A percentile compares a stretch with the other conserved stretches of the same genome.
These are phyloP conservation scores for Diutina mesorugosa DNA, from an alignment of 1,139 yeast genomes.

Conservation along the genomic window DNA sequence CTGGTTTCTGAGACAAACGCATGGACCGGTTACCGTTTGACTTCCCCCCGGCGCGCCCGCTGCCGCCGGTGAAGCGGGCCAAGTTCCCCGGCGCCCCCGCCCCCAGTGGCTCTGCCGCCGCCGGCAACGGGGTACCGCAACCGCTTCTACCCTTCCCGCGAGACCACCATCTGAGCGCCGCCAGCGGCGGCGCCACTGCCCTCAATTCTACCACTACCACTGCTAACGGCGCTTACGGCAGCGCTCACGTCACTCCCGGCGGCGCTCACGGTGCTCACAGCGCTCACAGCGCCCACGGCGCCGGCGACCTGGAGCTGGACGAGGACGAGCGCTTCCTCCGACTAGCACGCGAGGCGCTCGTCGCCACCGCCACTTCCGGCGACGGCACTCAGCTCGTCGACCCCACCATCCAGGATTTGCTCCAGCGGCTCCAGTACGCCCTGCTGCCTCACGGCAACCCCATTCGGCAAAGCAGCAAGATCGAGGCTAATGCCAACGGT, in stretches of 20 bases:
- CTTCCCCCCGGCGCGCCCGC: background rate
- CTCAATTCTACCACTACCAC: background rate
- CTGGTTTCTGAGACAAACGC: background rate
- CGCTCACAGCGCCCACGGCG: background rate
- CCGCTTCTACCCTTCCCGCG: background rate
- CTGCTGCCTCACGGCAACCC: slow-evolving; percentile 19
- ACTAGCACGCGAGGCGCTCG: slow-evolving; percentile 33
- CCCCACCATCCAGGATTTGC: slow-evolving; percentile 41
- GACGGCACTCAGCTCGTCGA: slow-evolving; percentile 17
- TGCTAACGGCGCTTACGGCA: background rate
- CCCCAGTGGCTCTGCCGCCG: too few species aligned
- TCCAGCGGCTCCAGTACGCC: slow-evolving; percentile 10
- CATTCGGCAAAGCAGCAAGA: slow-evolving; percentile 19
- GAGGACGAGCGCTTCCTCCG: slow-evolving; percentile 30
- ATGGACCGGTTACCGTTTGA: slow-evolving; percentile 2
- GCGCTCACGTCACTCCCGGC: background rate
- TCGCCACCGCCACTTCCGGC: slow-evolving; percentile 17
- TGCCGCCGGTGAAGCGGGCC: background rate
- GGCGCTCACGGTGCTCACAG: background rate
- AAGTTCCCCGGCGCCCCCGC: background rate
- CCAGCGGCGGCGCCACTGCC: background rate
- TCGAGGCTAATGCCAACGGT: slow-evolving; percentile 28
- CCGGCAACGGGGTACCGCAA: background rate
- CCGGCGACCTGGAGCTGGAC: slow-evolving; percentile 9
- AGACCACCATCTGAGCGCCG: background rate